phyloP scores from a whole-genome alignment of 1,284 basidiomycete species.

The Pascua guehoae region DNA sequence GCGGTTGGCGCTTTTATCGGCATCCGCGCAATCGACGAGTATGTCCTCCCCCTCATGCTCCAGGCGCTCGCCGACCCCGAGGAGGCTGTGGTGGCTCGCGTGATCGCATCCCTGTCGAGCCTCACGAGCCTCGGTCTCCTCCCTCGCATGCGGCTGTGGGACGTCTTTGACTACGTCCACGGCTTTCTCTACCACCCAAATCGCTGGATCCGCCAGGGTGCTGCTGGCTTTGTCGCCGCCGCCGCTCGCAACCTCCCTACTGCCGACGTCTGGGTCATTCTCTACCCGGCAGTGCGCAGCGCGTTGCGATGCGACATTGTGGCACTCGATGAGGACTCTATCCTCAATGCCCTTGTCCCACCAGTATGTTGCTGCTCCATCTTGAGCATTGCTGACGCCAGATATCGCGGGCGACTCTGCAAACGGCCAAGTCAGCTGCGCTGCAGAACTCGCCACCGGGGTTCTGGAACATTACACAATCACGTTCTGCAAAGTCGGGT shows the following conservation, averaged over 20 bases:
- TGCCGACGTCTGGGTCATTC: slow-evolving; percentile 92
- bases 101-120: slow-evolving; percentile 76
- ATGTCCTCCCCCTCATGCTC: slow-evolving; percentile 90
- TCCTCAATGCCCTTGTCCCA: slow-evolving; percentile 70
- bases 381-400: slow-evolving; percentile 32
- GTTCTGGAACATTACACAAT: slow-evolving; percentile 61
- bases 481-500: slow-evolving; percentile 8
- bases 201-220: slow-evolving; percentile 91
- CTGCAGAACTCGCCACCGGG: slow-evolving; percentile 51
- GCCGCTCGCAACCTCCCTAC: slow-evolving; percentile 71
- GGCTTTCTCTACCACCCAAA: slow-evolving; percentile 95
- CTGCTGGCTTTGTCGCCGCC: slow-evolving; percentile 80
- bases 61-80: slow-evolving; percentile 92
- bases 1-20: slow-evolving; percentile 91
- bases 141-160: slow-evolving; percentile 89
- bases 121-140: slow-evolving; percentile 82
- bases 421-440: slow-evolving; percentile 63
- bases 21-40: slow-evolving; percentile 64
- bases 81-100: slow-evolving; percentile 85
- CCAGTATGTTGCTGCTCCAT: slow-evolving; percentile 58
- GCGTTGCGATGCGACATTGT: slow-evolving; percentile 82
- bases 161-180: slow-evolving; percentile 77
- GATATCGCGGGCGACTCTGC: slow-evolving; percentile 75
- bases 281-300: slow-evolving; percentile 85
- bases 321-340: slow-evolving; percentile 66